These are phyloP conservation scores for Diaporthe aspalathi DNA, from an alignment of 2,329 filamentous ascomycete genomes.

Conservation along the genomic window DNA sequence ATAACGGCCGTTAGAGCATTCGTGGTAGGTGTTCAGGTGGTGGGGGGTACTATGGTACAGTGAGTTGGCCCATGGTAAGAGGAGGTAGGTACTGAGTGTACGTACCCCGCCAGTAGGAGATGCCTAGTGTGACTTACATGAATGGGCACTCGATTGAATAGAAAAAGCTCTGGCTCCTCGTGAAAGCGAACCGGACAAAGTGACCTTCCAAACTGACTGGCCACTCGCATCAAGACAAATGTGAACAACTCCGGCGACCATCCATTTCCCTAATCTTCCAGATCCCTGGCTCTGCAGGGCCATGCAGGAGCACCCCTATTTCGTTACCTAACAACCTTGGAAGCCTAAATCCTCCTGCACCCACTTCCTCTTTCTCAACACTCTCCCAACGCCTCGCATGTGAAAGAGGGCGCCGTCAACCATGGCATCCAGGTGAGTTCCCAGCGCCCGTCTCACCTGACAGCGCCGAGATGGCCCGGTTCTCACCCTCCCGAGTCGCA, in stretches of 20 bases:
- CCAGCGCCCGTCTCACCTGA: background rate
- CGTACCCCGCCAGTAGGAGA: slow-evolving; percentile 18
- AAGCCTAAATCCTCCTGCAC: slow-evolving; percentile 13
- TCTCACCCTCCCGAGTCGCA: background rate
- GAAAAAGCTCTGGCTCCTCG: background rate
- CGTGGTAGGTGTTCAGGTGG: too few relatives aligned
- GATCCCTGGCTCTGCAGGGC: slow-evolving; percentile 29
- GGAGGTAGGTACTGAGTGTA: slow-evolving; percentile 8
- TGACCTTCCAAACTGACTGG: background rate
- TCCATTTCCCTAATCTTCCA: slow-evolving; percentile 27
- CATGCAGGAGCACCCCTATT: slow-evolving; percentile 31
- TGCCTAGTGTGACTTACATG: slow-evolving; percentile 14
- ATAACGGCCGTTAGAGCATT: too few relatives aligned
- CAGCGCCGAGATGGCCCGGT: background rate
- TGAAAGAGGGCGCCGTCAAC: slow-evolving; percentile 32
- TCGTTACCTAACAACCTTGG: slow-evolving; percentile 32
- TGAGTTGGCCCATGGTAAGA: background rate
- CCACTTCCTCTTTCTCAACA: slow-evolving; percentile 21
- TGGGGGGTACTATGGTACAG: background rate
- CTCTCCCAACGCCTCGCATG: slow-evolving; percentile 27
- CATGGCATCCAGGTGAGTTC: slow-evolving; percentile 47
- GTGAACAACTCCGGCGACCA: slow-evolving; percentile 13
- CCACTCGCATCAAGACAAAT: slow-evolving; percentile 29
- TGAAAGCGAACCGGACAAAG: slow-evolving; percentile 26
- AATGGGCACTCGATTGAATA: slow-evolving; percentile 5